Conservation (phyloP, 179 eudicot species). For the Beta lomatogona region DNA sequence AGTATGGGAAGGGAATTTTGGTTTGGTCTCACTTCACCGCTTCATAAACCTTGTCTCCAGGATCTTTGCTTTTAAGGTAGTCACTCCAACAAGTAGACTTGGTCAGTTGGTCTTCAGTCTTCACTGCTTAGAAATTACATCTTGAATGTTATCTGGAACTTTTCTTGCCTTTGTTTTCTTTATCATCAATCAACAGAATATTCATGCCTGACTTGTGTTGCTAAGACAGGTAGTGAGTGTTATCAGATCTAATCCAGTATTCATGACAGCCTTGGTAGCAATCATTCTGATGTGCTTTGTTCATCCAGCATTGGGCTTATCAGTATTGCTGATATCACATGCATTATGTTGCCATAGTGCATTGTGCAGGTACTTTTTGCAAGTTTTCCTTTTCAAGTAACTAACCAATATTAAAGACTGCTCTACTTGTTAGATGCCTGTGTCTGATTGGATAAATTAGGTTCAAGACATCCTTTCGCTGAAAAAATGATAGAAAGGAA, state of each 20-base stretch:
- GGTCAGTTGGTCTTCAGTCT: not conserved
- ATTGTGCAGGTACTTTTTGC: slow-evolving; percentile 67
- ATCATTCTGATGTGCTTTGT: slow-evolving; percentile 68
- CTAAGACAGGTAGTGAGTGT: slow-evolving; percentile 65
- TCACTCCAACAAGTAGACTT: slow-evolving; percentile 14
- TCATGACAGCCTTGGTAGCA: slow-evolving; percentile 58
- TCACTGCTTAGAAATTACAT: not conserved
- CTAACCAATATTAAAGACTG: not conserved
- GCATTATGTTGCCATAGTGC: slow-evolving; percentile 78
- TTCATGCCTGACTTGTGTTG: slow-evolving; percentile 20
- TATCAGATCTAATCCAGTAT: slow-evolving; percentile 55
- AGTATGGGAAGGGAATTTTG: slow-evolving; percentile 49
- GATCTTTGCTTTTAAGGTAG: slow-evolving; percentile 73
- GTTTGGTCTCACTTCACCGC: slow-evolving; percentile 48
- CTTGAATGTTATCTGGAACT: not conserved
- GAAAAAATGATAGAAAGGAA: too few species aligned
- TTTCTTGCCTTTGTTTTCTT: not conserved
- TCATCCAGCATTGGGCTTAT: slow-evolving; percentile 91
- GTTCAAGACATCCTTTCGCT: slow-evolving; percentile 9
- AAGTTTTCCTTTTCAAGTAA: slow-evolving; percentile 8
- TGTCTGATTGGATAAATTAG: slow-evolving; percentile 1
- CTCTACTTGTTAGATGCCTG: not conserved
- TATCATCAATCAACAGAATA: not conserved
- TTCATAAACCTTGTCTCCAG: slow-evolving; percentile 51
- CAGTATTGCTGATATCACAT: slow-evolving; percentile 64